Evolutionary conservation across 106 monocot species (phyloP).

Genomic region (Dactylorhiza incarnata): DNA sequence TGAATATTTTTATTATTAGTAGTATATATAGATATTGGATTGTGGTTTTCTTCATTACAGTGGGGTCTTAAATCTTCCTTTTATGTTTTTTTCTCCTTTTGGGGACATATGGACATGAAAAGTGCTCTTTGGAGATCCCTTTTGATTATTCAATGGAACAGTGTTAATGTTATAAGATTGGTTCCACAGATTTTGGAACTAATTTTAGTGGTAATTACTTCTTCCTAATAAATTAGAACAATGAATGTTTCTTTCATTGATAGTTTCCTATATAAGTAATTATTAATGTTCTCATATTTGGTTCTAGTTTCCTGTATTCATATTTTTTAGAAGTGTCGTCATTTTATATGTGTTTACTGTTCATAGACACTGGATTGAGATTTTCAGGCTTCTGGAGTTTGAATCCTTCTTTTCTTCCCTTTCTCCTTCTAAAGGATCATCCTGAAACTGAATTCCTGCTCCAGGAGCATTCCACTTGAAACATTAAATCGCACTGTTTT

Average conservation of each 20-base stretch:
- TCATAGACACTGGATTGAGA: no score
- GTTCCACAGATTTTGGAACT: neutral
- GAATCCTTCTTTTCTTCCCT: no score
- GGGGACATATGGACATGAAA: neutral
- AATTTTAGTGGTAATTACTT: neutral
- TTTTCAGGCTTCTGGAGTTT: no score
- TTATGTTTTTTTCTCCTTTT: neutral
- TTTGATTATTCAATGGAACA: neutral
- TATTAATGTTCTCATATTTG: neutral
- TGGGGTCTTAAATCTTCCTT: neutral
- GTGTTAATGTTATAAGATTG: neutral
- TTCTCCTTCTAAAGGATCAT: no score
- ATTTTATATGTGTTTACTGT: no score
- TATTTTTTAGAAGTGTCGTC: no score
- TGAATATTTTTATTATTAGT: neutral
- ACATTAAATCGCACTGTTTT: no score
- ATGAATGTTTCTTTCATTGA: no score
- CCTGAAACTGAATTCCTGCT: no score
- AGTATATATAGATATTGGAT: neutral
- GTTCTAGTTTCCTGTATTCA: no score
- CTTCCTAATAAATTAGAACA: neutral
- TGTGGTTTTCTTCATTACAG: neutral
- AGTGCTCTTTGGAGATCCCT: neutral
- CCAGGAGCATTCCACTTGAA: no score
- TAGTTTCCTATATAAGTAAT: neutral